Percentiles rank a stretch among this genome's conserved stretches.
Evolutionary conservation across 208 protist species (phyloP).

Genomic region (Leishmania guyanensis): DNA sequence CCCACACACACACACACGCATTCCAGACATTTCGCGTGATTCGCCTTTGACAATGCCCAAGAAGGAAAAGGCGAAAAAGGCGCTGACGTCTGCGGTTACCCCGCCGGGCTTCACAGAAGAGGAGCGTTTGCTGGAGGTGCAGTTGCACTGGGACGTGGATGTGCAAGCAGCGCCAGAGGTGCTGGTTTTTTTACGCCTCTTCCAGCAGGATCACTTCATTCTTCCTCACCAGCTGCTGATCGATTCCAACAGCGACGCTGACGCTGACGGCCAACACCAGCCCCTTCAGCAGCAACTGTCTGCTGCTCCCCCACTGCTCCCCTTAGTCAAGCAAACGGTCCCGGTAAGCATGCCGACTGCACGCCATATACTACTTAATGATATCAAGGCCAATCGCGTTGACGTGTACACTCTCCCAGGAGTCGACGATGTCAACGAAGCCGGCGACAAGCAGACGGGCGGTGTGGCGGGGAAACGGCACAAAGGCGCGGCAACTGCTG

Average conservation of each 20-base stretch:
- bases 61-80: constrained; percentile 30
- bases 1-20: not conserved
- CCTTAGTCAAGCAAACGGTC: constrained; percentile 13
- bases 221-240: constrained; percentile 12
- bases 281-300: not conserved
- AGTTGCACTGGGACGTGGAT: constrained; percentile 2
- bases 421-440: constrained; percentile 1
- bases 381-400: constrained; percentile 21
- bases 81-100: not conserved
- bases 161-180: constrained; percentile 8
- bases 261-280: not conserved
- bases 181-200: constrained; percentile 28
- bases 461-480: constrained; percentile 1
- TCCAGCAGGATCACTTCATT: constrained; percentile 22
- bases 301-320: constrained; percentile 26
- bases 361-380: constrained; percentile 21
- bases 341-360: constrained; percentile 2
- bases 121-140: constrained; percentile 27
- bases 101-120: constrained; percentile 18
- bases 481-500: not conserved
- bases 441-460: constrained; percentile 2
- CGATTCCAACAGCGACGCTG: constrained; percentile 21
- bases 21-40: not conserved
- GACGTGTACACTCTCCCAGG: constrained; percentile 23
- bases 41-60: constrained; percentile 20